Percentiles rank a stretch among this genome's conserved stretches.
Evolutionary conservation across 805 yeast species (phyloP).

Genomic region (Teunomyces kruisii): DNA sequence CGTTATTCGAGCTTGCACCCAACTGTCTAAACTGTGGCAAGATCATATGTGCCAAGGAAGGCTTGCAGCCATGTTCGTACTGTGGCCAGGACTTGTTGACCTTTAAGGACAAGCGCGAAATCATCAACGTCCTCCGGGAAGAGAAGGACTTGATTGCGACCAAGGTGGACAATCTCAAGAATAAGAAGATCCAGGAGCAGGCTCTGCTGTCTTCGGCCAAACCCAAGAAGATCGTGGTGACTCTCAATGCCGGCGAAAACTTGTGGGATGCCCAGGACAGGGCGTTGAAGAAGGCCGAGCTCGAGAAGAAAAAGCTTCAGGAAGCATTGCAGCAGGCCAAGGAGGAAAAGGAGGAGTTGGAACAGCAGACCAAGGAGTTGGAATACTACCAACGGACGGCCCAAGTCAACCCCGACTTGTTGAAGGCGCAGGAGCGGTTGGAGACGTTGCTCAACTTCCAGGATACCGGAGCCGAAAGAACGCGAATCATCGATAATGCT

Average conservation of each 20-base stretch:
- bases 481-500: conserved; percentile 89
- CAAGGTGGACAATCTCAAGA: conserved; percentile 19
- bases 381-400: conserved; percentile 41
- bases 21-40: conserved; percentile 94
- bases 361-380: conserved; percentile 43
- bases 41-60: conserved; percentile 87
- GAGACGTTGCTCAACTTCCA: conserved; percentile 78
- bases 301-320: conserved; percentile 28
- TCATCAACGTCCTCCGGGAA: conserved; percentile 48
- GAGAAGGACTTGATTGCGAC: conserved; percentile 46
- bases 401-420: conserved; percentile 55
- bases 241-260: conserved; percentile 59
- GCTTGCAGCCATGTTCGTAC: conserved; percentile 83
- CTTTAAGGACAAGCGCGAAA: conserved; percentile 58
- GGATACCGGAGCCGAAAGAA: conserved; percentile 83
- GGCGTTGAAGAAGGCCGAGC: conserved; percentile 59
- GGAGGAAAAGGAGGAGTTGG: conserved; percentile 31
- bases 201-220: conserved; percentile 7
- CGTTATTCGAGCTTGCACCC: conserved; percentile 85
- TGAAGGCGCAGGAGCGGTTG: conserved; percentile 69
- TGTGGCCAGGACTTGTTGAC: conserved; percentile 73
- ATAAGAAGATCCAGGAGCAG: conserved; percentile 19
- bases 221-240: conserved; percentile 45
- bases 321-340: conserved; percentile 20
- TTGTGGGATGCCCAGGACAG: conserved; percentile 68